Base-by-base conservation (phyloP, 2,329 filamentous ascomycete genomes). In the Chrysoporthe puriensis region DNA sequence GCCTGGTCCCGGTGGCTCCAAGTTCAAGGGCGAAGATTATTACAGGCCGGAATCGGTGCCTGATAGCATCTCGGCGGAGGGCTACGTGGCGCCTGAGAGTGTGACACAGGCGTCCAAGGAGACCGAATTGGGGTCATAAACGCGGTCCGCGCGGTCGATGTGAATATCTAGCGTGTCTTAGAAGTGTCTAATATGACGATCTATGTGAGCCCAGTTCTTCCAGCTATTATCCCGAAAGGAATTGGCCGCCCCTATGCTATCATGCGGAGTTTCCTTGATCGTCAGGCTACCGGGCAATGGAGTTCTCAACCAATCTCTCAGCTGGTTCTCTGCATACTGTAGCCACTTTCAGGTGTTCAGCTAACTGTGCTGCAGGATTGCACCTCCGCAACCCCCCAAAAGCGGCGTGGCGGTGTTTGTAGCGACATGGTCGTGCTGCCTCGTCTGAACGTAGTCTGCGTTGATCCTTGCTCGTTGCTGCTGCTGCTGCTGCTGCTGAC, bases 1-100 rank as follows among this genome's bases (percentile, higher is more conserved):
- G 36, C 71, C 73, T 1, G 77, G 77, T 1, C 74, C 77, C 16
- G 77, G 77, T 4, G 81, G 82, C 56, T 75, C 73, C 58, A 70
- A 78, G 63, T 82, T 77, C 73, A 79, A 78, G 72, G 82, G 80
- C 7, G 73, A 75, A 2, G 74, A 83, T 11, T 81, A 81, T 68
- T 79, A 83, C 67, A 71, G 69, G 1, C 77, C 79, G 0, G 79
- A 83, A 76, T 76, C 73, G 26, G 80, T 82, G 36, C 79, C 80
- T 6, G 81, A 81, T 21, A 79, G 78, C 69, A 78, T 78, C 61
- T 78, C 81, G 1, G 80, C 80, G 0, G 79, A 82, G 74, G 79
- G 79, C 0, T 74, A 79, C 63, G 72, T 83, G 59, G 73, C 82
- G 11, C 81, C 81, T 0, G 74, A 73, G 58, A 83, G 79, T 44